Base-by-base conservation (phyloP, 768 basidiomycete species). In the Lenzites betulinus region DNA sequence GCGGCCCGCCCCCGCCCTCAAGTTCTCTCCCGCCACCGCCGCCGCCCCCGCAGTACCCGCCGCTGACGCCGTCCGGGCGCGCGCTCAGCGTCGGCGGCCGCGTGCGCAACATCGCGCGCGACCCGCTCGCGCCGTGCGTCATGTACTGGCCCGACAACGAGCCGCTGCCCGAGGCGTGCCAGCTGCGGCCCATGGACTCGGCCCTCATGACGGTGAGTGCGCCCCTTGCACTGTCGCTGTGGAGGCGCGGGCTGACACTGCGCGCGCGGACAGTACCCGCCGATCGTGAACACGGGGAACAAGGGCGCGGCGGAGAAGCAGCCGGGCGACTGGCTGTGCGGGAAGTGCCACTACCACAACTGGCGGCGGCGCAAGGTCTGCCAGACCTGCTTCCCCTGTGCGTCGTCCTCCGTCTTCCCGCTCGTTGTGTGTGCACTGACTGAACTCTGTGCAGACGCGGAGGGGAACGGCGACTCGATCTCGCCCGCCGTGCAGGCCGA, bases 141-240 rank as follows among this genome's bases (percentile, higher is more conserved):
- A 87, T 93, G 85, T 93, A 88, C 67, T 94, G 92, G 92, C 92
- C 92, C 5, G 92, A 93, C 72, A 94, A 94, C 66, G 92, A 94
- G 69, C 82, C 89, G 4, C 78, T 91, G 62, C 92, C 92, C 1
- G 88, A 90, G 65, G 86, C 84, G 70, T 85, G 89, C 13, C 92
- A 93, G 75, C 89, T 77, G 51, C 67, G 90, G 3, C 90, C 88
- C 0, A 79, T 76, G 60, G 78, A 69, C 22, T 73, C 87, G 18
- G 73, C 77, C 52, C 85, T 85, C 18, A 66, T 85, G 36, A 78
- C 83, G 51, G 89, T 88, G 69, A 62, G 82, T 67, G 23, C 15
- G 30, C 7, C 38, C 58, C 20, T 35, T 9, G 1, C 13, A 26
- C 51, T 11, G n/a, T 36, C 36, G 22, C 41, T 44, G 22, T 47